A percentile compares a stretch with the other conserved stretches of the same genome.
phyloP scores from a whole-genome alignment of 306 rosid genomes.

The Alnus glutinosa region DNA sequence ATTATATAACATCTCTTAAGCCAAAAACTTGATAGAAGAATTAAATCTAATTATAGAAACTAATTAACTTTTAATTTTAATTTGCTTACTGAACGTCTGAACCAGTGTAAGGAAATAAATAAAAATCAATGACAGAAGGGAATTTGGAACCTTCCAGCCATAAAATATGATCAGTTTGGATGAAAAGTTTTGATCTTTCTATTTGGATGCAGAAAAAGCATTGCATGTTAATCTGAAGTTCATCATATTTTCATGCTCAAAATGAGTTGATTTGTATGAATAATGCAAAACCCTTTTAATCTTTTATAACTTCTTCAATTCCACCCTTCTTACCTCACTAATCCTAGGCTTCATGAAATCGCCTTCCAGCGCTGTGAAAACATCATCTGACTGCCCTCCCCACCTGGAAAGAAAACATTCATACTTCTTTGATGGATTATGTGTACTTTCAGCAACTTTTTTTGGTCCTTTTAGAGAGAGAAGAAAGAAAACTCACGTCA shows the following conservation, averaged over 20 bases:
- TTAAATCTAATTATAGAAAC: neutral
- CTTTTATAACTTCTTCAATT: neutral
- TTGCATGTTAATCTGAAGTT: neutral
- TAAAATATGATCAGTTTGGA: neutral
- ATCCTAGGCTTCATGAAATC: constrained; percentile 95
- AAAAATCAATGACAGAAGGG: neutral
- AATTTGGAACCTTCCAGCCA: neutral
- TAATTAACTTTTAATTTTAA: neutral
- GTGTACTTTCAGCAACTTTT: neutral
- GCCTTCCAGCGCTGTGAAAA: constrained; percentile 37
- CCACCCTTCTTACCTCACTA: constrained; percentile 53
- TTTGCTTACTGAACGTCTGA: neutral
- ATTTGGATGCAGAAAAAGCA: neutral
- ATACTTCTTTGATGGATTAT: constrained; percentile 6
- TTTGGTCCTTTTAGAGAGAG: neutral
- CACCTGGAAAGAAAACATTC: constrained; percentile 49
- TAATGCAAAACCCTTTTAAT: neutral
- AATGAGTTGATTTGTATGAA: neutral
- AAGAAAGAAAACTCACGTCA: constrained; percentile 48
- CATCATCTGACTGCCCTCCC: constrained; percentile 55
- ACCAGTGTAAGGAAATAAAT: neutral
- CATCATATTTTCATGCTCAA: neutral
- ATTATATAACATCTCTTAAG: neutral
- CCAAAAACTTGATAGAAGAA: neutral
- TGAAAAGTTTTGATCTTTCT: neutral